Percentiles rank a stretch among this genome's conserved stretches.
phyloP scores from a whole-genome alignment of 768 basidiomycete genomes.

The Termitomyces bulborhizus region DNA sequence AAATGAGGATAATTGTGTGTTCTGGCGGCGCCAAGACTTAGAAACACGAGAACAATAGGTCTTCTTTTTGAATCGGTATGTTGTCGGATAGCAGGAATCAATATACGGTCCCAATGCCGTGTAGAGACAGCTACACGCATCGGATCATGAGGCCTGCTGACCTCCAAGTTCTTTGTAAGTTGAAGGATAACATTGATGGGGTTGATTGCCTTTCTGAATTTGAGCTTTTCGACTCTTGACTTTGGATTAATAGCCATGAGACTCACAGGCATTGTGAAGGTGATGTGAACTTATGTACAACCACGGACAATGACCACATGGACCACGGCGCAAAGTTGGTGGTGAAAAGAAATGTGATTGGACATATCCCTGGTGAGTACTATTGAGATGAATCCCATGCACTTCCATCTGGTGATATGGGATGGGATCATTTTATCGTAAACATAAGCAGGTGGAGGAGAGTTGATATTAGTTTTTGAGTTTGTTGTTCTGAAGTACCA shows the following conservation, averaged over 20 bases:
- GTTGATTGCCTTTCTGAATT: not conserved
- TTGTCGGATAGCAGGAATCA: not conserved
- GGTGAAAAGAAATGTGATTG: not conserved
- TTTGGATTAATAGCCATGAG: not conserved
- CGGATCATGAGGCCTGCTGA: not conserved
- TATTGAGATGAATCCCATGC: not conserved
- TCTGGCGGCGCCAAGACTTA: not conserved
- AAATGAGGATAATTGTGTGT: not conserved
- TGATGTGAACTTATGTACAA: too few relatives aligned
- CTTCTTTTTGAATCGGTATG: not conserved
- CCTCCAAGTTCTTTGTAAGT: not conserved
- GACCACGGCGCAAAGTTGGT: too few relatives aligned
- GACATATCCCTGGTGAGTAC: too few relatives aligned
- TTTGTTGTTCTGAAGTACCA: constrained; percentile 9
- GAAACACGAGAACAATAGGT: not conserved
- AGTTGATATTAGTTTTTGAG: constrained; percentile 4
- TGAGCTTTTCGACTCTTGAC: not conserved
- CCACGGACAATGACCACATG: not conserved
- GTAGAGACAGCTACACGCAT: not conserved
- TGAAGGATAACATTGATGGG: not conserved
- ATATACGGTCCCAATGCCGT: not conserved
- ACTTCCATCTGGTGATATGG: not conserved
- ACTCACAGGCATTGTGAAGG: not conserved
- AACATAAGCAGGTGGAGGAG: constrained; percentile 24
- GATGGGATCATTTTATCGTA: constrained; percentile 5